Evolutionary conservation across 768 basidiomycete species (phyloP).

Genomic region (Suillus subluteus): DNA sequence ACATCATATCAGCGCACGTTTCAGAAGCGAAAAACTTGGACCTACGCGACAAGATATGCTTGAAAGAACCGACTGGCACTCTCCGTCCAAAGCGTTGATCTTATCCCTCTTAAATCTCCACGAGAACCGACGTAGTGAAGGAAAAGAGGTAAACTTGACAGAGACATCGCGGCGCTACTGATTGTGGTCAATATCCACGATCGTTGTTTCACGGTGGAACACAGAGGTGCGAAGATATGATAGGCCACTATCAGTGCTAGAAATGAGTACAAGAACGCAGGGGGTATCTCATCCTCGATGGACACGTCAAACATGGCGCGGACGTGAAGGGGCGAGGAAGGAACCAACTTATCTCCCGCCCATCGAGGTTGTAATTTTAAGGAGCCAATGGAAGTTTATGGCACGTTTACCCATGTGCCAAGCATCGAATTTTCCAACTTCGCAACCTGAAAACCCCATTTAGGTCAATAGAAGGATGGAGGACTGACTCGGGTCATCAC

Average conservation of each 20-base stretch:
- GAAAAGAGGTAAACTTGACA: constrained; percentile 45
- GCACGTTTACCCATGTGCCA: constrained; percentile 2
- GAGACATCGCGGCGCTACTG: constrained; percentile 44
- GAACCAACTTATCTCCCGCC: background rate
- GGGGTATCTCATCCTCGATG: constrained; percentile 12
- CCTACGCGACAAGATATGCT: constrained; percentile 44
- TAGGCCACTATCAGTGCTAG: constrained; percentile 30
- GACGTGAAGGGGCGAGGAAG: constrained; percentile 3
- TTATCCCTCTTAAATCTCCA: constrained; percentile 31
- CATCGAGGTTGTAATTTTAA: background rate
- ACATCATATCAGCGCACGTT: constrained; percentile 3
- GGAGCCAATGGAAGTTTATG: constrained; percentile 3
- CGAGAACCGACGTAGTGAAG: constrained; percentile 29
- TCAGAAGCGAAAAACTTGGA: constrained; percentile 20
- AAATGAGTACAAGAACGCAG: constrained; percentile 26
- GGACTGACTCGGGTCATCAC: background rate
- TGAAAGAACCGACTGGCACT: constrained; percentile 46
- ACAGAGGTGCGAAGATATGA: constrained; percentile 32
- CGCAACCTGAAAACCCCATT: background rate
- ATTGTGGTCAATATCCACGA: constrained; percentile 52
- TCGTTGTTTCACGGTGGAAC: constrained; percentile 42
- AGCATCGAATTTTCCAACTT: background rate
- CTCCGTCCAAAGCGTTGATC: constrained; percentile 27
- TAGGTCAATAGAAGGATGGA: background rate
- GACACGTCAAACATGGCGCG: background rate